Conservation (phyloP, 805 yeast species). For the Ogataea pilisensis region DNA sequence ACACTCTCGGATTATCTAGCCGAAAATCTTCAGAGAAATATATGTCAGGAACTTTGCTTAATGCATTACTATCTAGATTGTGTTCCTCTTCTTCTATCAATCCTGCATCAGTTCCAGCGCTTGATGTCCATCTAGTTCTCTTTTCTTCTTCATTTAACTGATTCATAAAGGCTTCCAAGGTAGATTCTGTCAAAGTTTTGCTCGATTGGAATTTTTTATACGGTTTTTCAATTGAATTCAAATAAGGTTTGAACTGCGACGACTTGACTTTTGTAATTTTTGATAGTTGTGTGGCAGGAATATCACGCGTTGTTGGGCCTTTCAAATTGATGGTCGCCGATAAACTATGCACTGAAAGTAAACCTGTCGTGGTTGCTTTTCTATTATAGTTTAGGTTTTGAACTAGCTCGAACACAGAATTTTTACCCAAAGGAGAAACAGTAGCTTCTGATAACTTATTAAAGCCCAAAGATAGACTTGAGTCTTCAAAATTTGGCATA, state of each 20-base stretch:
- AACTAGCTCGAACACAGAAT: conserved; percentile 74
- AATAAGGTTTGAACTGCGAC: conserved; percentile 40
- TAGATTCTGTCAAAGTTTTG: conserved; percentile 40
- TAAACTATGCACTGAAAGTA: conserved; percentile 27
- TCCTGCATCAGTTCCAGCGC: conserved; percentile 8
- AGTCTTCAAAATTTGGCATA: conserved; percentile 33
- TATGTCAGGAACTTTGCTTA: conserved; percentile 59
- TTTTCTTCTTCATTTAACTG: conserved; percentile 23
- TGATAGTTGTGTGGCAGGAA: conserved; percentile 72
- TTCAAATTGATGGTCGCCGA: conserved; percentile 45
- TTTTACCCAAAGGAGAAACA: conserved; percentile 61
- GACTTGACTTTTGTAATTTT: conserved; percentile 44
- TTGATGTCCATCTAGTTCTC: conserved; percentile 4
- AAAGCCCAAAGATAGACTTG: conserved; percentile 35
- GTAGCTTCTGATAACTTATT: conserved; percentile 36
- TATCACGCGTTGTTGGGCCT: conserved; percentile 76
- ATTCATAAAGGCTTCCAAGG: conserved; percentile 34
- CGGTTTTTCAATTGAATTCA: conserved; percentile 39
- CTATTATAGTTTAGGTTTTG: conserved; percentile 47
- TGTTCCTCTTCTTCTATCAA: conserved; percentile 21
- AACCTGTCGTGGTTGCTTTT: conserved; percentile 28
- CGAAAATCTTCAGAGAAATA: conserved; percentile 67
- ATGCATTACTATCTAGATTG: conserved; percentile 22
- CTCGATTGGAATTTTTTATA: conserved; percentile 41
- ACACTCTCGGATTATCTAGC: conserved; percentile 83